Percentiles rank a stretch among this genome's conserved stretches.
These are phyloP conservation scores for Ceriops zippeliana DNA, from an alignment of 345 rosid species.

Conservation along the genomic window DNA sequence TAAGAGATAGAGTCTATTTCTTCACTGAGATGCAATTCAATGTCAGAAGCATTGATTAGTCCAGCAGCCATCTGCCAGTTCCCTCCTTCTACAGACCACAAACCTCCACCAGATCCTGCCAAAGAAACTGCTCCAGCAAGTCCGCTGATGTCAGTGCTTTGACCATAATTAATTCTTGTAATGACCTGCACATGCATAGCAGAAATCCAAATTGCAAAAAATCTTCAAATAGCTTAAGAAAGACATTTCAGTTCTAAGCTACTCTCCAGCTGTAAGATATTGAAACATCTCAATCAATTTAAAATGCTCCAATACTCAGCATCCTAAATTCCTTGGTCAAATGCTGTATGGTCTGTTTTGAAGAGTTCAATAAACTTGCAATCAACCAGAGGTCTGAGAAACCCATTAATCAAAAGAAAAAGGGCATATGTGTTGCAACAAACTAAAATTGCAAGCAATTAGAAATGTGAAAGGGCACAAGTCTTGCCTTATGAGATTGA, in stretches of 20 bases:
- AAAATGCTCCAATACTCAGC: too few species aligned
- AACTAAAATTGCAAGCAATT: too few species aligned
- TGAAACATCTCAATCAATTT: too few species aligned
- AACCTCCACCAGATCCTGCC: slow-evolving; percentile 88
- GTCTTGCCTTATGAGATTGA: too few species aligned
- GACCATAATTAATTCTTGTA: slow-evolving; percentile 91
- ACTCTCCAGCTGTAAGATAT: neutral
- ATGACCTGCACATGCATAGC: slow-evolving; percentile 52
- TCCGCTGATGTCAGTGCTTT: slow-evolving; percentile 75
- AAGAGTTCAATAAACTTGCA: neutral
- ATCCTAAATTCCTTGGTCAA: too few species aligned
- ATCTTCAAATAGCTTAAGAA: neutral
- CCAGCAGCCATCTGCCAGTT: slow-evolving; percentile 95
- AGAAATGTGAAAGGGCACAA: neutral
- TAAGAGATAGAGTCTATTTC: slow-evolving; percentile 61
- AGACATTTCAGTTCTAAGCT: neutral
- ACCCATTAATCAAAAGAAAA: too few species aligned
- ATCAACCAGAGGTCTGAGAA: too few species aligned
- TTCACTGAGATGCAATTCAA: slow-evolving; percentile 61
- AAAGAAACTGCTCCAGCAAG: slow-evolving; percentile 95
- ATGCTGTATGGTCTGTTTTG: neutral
- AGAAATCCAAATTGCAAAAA: neutral
- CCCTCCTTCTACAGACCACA: slow-evolving; percentile 92
- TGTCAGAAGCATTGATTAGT: slow-evolving; percentile 63
- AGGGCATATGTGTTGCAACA: too few species aligned